These are phyloP conservation scores for Skeletonema grethae DNA, from an alignment of 108 stramenopile genomes.

Conservation along the genomic window DNA sequence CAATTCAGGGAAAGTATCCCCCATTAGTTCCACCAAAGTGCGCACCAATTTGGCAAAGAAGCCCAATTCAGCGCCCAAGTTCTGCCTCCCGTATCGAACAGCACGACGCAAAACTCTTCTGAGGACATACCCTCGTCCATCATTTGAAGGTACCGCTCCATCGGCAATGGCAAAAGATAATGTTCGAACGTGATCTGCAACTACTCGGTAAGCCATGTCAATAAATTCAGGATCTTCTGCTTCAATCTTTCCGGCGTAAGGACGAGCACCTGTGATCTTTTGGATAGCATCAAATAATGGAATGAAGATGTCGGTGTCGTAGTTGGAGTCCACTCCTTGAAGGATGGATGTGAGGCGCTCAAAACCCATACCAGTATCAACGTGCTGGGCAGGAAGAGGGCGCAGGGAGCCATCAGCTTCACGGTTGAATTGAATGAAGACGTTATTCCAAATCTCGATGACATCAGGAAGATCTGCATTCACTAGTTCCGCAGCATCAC, in stretches of 20 bases:
- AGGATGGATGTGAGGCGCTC: conserved; percentile 96
- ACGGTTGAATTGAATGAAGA: conserved; percentile 99
- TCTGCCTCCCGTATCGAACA: conserved; percentile 95
- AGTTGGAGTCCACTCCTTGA: conserved; percentile 94
- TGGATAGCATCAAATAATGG: conserved; percentile 96
- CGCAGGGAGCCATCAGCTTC: conserved; percentile 88
- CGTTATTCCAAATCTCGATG: conserved; percentile 98
- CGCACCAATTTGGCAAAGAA: conserved; percentile 94
- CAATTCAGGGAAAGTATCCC: conserved; percentile 94
- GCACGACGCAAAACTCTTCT: conserved; percentile 95
- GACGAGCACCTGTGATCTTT: conserved; percentile 76
- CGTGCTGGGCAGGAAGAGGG: conserved; percentile 93
- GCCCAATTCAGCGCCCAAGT: conserved; percentile 91
- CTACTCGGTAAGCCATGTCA: conserved; percentile 99
- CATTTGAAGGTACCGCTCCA: conserved; percentile 97
- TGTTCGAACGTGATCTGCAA: conserved; percentile 99
- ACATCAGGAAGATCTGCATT: conserved; percentile 97
- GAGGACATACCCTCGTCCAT: conserved; percentile 98
- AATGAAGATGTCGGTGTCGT: conserved; percentile 98
- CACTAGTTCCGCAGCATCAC: conserved; percentile 94
- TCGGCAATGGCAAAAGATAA: conserved; percentile 98
- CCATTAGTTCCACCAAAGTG: conserved; percentile 86
- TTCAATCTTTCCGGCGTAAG: conserved; percentile 93
- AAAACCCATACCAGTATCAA: conserved; percentile 99
- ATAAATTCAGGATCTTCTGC: conserved; percentile 86